Percentiles rank a stretch among this genome's conserved stretches.
Conservation (phyloP, 257 asterid genomes). For the Nemophila menziesii region DNA sequence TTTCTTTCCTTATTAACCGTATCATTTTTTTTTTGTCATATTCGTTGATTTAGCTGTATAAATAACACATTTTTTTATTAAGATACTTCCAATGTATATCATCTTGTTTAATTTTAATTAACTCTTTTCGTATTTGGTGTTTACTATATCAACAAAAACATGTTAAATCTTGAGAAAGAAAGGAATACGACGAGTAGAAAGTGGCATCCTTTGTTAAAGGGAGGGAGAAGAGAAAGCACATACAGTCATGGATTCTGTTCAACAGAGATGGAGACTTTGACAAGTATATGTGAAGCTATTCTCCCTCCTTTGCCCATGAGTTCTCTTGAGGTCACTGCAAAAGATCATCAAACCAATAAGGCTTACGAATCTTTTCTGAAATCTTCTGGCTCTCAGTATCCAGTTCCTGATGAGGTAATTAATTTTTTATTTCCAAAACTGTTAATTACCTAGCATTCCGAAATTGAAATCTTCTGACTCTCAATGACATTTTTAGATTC, state of each 20-base stretch:
- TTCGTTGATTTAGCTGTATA: not conserved
- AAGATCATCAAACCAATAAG: constrained; percentile 3
- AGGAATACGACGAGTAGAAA: constrained; percentile 21
- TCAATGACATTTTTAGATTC: no score
- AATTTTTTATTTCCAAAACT: no score
- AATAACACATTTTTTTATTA: not conserved
- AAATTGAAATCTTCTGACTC: no score
- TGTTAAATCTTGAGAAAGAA: not conserved
- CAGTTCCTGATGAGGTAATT: constrained; percentile 71
- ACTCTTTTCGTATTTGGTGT: no score
- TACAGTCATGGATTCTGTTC: constrained; percentile 51
- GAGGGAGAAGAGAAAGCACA: constrained; percentile 60
- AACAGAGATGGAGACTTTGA: constrained; percentile 33
- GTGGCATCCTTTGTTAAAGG: constrained; percentile 51
- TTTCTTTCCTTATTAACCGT: no score
- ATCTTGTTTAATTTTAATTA: no score
- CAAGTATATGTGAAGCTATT: constrained; percentile 38
- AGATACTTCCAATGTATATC: not conserved
- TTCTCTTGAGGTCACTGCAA: constrained; percentile 5
- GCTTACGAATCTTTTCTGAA: constrained; percentile 22
- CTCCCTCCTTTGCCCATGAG: constrained; percentile 33
- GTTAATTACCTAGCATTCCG: no score
- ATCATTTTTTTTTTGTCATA: no score
- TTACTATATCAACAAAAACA: no score
- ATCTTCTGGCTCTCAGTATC: constrained; percentile 55